Percentiles rank a stretch among this genome's conserved stretches.
Conservation (phyloP, 2,329 filamentous ascomycete species). For the Lecanicillium sp. region DNA sequence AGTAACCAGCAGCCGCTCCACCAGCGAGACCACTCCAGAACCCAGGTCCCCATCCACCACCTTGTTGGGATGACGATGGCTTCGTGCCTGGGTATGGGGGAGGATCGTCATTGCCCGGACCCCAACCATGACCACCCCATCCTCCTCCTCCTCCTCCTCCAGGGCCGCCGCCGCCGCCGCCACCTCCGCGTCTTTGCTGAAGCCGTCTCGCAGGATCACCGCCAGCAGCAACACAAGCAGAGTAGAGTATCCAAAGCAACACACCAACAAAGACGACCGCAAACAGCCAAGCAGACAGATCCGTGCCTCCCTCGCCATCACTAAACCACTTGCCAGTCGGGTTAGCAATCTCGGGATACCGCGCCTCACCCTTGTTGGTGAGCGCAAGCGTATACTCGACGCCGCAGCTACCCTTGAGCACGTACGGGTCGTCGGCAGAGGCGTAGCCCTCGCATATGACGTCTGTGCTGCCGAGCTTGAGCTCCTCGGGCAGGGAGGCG, state of each 20-base stretch:
- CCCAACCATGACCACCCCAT: conserved; percentile 15
- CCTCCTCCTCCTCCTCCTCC: conserved; percentile 26
- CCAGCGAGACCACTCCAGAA: conserved; percentile 54
- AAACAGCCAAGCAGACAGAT: conserved; percentile 42
- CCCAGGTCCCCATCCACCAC: conserved; percentile 12
- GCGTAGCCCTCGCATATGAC: conserved; percentile 89
- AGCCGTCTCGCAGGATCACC: conserved; percentile 12
- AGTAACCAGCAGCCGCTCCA: conserved; percentile 62
- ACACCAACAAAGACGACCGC: conserved; percentile 53
- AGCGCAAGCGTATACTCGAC: conserved; percentile 80
- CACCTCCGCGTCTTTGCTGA: conserved; percentile 29
- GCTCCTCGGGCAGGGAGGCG: conserved; percentile 49
- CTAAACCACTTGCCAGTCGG: conserved; percentile 25
- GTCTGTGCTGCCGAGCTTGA: conserved; percentile 74
- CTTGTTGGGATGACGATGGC: conserved; percentile 19
- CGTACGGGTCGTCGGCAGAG: conserved; percentile 66
- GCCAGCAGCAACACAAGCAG: conserved; percentile 30
- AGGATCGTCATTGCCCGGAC: conserved; percentile 39
- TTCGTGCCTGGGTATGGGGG: conserved; percentile 42
- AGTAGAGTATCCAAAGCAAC: conserved; percentile 52
- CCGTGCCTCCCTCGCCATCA: conserved; percentile 20
- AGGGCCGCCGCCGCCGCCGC: conserved; percentile 27
- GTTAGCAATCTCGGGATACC: conserved; percentile 50
- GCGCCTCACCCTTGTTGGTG: conserved; percentile 66
- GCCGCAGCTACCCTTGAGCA: conserved; percentile 87